Percentiles rank a stretch among this genome's conserved stretches.
Evolutionary conservation across 2,329 filamentous ascomycete genomes (phyloP).

Genomic region (Cladosporium sp.): DNA sequence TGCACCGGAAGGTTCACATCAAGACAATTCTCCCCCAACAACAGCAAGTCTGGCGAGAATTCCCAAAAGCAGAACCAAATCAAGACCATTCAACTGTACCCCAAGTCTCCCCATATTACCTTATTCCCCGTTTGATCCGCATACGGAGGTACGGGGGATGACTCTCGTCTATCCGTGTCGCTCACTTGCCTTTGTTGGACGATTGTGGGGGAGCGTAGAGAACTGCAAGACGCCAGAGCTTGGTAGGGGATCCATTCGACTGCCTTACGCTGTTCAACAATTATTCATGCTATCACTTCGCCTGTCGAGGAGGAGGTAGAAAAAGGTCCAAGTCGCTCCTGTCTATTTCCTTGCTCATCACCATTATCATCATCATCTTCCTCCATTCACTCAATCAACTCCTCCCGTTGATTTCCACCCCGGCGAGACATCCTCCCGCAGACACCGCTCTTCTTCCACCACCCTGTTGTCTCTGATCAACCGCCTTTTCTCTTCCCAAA

Average conservation of each 20-base stretch:
- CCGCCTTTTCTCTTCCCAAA: neutral
- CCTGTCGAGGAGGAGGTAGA: constrained; percentile 5
- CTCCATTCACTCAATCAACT: neutral
- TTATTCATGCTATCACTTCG: no score
- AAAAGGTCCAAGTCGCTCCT: constrained; percentile 5
- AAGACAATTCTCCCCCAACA: no score
- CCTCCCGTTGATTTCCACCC: neutral
- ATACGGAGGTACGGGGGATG: no score
- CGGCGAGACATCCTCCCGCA: constrained; percentile 3
- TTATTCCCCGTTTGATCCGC: no score
- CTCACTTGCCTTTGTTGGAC: no score
- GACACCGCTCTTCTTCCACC: constrained; percentile 2
- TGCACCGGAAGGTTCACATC: no score
- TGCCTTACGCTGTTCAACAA: constrained; percentile 11
- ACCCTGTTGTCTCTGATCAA: neutral
- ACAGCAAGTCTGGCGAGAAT: no score
- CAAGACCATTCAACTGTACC: no score
- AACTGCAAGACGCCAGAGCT: constrained; percentile 2
- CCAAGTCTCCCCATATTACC: no score
- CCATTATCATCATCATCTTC: neutral
- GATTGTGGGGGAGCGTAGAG: constrained; percentile 9
- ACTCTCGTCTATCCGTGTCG: no score
- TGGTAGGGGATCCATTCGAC: constrained; percentile 3
- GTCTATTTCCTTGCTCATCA: neutral
- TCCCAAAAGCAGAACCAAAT: no score